These are phyloP conservation scores for Aegilops speltoides DNA, from an alignment of 176 grass and related monocot species.

Conservation along the genomic window DNA sequence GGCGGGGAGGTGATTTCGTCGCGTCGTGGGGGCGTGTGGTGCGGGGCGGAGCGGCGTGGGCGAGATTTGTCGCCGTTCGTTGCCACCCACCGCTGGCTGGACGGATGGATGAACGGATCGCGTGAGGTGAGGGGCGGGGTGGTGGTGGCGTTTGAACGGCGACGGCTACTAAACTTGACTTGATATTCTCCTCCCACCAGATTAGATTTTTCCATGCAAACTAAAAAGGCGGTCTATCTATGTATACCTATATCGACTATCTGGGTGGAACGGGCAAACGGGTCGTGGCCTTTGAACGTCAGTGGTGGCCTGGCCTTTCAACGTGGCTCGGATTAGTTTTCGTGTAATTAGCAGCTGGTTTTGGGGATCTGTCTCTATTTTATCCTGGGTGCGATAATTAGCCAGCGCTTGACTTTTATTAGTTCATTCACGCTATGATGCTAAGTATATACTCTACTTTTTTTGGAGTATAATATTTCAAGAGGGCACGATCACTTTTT, in stretches of 20 bases:
- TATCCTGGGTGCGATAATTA: not conserved
- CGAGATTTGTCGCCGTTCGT: not conserved
- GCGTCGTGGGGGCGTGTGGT: not conserved
- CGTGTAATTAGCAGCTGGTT: not conserved
- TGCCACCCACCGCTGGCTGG: no score
- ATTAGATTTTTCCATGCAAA: no score
- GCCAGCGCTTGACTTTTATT: not conserved
- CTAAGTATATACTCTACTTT: no score
- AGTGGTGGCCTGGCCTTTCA: not conserved
- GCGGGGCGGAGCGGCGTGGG: not conserved
- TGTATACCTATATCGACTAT: not conserved
- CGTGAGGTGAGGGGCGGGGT: not conserved
- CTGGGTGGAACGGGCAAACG: not conserved
- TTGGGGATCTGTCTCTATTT: not conserved
- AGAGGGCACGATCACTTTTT: not conserved
- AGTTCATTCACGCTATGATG: not conserved
- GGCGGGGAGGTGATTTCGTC: not conserved
- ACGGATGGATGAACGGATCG: not conserved
- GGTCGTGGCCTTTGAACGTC: not conserved
- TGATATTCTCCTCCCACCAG: not conserved
- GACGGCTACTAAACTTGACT: not conserved
- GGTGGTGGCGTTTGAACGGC: slow-evolving; percentile 26
- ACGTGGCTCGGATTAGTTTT: not conserved
- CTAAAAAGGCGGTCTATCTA: not conserved
- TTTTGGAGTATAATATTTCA: not conserved